These are phyloP conservation scores for Pyrenochaeta sp. DNA, from an alignment of 2,329 filamentous ascomycete species.

Conservation along the genomic window DNA sequence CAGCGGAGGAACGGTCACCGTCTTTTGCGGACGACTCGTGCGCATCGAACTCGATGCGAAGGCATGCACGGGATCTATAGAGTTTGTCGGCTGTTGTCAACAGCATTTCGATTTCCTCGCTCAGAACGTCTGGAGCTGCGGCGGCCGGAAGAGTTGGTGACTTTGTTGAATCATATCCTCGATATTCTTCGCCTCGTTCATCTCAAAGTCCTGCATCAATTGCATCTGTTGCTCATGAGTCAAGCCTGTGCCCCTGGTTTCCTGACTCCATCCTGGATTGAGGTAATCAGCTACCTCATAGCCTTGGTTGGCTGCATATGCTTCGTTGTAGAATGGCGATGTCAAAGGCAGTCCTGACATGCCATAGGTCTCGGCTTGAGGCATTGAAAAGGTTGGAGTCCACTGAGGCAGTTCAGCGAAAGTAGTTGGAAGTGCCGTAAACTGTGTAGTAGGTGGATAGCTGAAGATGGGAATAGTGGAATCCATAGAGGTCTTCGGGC, in stretches of 20 bases:
- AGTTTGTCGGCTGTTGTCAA: neutral
- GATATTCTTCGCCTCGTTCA: constrained; percentile 49
- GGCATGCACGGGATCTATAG: too few species aligned
- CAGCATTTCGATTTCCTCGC: neutral
- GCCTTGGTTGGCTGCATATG: constrained; percentile 44
- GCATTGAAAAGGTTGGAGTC: constrained; percentile 46
- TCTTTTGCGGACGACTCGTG: too few species aligned
- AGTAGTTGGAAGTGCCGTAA: constrained; percentile 43
- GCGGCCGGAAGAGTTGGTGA: constrained; percentile 46
- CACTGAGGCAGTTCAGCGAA: constrained; percentile 48
- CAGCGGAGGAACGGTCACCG: neutral
- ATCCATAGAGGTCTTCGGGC: constrained; percentile 40
- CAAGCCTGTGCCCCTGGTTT: constrained; percentile 55
- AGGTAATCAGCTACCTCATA: constrained; percentile 50
- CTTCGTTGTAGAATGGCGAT: constrained; percentile 44
- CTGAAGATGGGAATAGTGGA: constrained; percentile 36
- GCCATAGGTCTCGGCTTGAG: constrained; percentile 37
- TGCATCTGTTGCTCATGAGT: constrained; percentile 84
- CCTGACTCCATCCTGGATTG: constrained; percentile 67
- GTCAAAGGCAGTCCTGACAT: constrained; percentile 32
- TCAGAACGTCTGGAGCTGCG: constrained; percentile 40
- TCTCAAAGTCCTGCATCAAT: constrained; percentile 81
- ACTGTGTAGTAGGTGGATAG: constrained; percentile 38
- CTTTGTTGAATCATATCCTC: constrained; percentile 52
- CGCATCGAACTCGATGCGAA: too few species aligned